A percentile compares a stretch with the other conserved stretches of the same genome.
Conservation (phyloP, 306 rosid species). For the Casuarina glauca region DNA sequence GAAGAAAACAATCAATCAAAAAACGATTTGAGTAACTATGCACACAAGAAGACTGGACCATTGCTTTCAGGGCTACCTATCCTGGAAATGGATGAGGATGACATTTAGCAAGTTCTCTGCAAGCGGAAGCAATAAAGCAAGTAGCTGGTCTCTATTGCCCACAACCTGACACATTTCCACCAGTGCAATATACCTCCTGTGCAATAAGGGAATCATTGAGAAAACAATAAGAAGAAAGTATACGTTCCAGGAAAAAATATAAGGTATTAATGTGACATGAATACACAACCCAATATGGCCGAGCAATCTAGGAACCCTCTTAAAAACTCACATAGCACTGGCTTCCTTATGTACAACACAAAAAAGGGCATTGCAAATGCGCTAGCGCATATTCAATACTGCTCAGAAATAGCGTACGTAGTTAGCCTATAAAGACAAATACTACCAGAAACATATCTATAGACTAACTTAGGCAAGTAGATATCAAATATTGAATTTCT, state of each 20-base stretch:
- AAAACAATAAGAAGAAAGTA: conserved; percentile 17
- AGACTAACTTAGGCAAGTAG: background rate
- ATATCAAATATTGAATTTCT: background rate
- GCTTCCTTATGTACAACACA: background rate
- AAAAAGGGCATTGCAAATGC: background rate
- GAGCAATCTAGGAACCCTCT: background rate
- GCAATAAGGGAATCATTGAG: conserved; percentile 27
- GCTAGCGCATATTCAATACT: background rate
- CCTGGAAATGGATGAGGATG: conserved; percentile 78
- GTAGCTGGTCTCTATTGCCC: conserved; percentile 67
- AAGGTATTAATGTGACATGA: background rate
- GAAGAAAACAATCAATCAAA: background rate
- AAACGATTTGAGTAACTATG: background rate
- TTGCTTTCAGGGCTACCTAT: conserved; percentile 46
- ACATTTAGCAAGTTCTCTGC: conserved; percentile 77
- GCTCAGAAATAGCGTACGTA: background rate
- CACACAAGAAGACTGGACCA: background rate
- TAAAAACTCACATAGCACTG: background rate
- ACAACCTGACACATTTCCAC: conserved; percentile 92
- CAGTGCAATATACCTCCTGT: conserved; percentile 91
- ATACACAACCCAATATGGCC: background rate
- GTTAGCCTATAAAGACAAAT: background rate
- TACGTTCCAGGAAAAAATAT: conserved; percentile 6
- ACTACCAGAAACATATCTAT: background rate
- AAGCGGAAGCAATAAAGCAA: conserved; percentile 67